Evolutionary conservation across 1,284 basidiomycete genomes (phyloP).

Genomic region (Peniophora sp.): DNA sequence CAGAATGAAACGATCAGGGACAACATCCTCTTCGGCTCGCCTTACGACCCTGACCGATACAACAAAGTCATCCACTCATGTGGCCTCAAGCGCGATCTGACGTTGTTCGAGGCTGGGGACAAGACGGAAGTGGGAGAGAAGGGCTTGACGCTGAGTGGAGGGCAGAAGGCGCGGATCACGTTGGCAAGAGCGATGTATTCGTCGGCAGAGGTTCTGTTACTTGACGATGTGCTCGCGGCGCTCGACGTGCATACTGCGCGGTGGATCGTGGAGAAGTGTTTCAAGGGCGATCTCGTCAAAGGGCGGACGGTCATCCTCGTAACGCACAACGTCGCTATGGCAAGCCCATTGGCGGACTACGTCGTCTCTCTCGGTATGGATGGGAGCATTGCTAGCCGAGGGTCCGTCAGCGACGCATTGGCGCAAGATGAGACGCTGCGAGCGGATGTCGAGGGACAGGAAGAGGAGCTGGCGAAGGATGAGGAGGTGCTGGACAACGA

Average conservation of each 20-base stretch:
- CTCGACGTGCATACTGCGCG: constrained; percentile 61
- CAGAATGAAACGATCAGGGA: constrained; percentile 45
- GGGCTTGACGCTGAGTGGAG: constrained; percentile 60
- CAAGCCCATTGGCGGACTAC: constrained; percentile 53
- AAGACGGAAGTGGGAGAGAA: constrained; percentile 65
- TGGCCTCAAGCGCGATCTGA: constrained; percentile 53
- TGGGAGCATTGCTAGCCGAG: constrained; percentile 41
- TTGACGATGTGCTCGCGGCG: constrained; percentile 58
- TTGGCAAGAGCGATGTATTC: constrained; percentile 69
- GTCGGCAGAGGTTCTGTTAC: constrained; percentile 48
- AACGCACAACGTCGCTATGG: constrained; percentile 64
- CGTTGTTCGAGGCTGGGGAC: constrained; percentile 66
- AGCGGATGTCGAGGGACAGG: constrained; percentile 30
- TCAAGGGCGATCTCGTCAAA: constrained; percentile 59
- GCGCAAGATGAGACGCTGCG: constrained; percentile 28
- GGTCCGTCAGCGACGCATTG: constrained; percentile 36
- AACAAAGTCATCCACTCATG: constrained; percentile 56
- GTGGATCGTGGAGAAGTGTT: constrained; percentile 74
- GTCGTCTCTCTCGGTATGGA: constrained; percentile 51
- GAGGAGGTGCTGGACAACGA: constrained; percentile 26
- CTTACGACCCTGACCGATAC: constrained; percentile 33
- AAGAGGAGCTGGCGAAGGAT: constrained; percentile 20
- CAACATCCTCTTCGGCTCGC: constrained; percentile 37
- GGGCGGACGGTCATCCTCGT: constrained; percentile 54
- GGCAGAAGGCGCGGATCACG: constrained; percentile 72